Conservation (phyloP, 352 stramenopile genomes). For the Phytophthora lateralis region DNA sequence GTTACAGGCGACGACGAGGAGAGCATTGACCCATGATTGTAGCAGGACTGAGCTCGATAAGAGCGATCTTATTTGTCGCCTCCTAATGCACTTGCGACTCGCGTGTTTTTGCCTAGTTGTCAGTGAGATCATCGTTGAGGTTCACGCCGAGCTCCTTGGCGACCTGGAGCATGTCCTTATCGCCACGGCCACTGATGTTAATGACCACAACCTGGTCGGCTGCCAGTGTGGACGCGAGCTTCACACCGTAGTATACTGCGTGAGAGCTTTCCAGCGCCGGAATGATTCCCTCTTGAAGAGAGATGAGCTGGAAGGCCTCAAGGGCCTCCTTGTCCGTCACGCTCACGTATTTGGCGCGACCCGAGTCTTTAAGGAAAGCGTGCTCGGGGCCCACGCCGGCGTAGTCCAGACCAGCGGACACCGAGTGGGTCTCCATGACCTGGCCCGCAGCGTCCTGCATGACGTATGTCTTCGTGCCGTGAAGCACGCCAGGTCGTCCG, state of each 20-base stretch:
- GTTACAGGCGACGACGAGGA: slow-evolving; percentile 1
- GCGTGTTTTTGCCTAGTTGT: slow-evolving; percentile 42
- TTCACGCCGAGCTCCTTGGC: slow-evolving; percentile 96
- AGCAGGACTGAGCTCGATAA: slow-evolving; percentile 7
- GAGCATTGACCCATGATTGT: slow-evolving; percentile 12
- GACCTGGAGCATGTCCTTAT: slow-evolving; percentile 99
- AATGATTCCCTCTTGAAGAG: slow-evolving; percentile 97
- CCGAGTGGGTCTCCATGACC: slow-evolving; percentile 95
- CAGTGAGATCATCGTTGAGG: slow-evolving; percentile 84
- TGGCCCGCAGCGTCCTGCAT: slow-evolving; percentile 96
- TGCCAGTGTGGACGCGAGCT: slow-evolving; percentile 91
- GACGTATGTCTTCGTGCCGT: slow-evolving; percentile 98
- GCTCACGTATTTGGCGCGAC: slow-evolving; percentile 95
- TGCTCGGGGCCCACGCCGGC: slow-evolving; percentile 97
- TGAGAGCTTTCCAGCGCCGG: slow-evolving; percentile 97
- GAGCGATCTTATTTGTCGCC: slow-evolving; percentile 30
- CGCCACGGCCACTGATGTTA: slow-evolving; percentile 97
- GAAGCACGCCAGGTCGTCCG: slow-evolving; percentile 95
- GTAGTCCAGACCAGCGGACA: slow-evolving; percentile 98
- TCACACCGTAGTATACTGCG: slow-evolving; percentile 94
- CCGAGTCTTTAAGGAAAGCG: slow-evolving; percentile 96
- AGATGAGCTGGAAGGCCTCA: slow-evolving; percentile 96
- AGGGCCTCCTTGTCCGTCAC: slow-evolving; percentile 97
- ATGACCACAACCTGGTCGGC: slow-evolving; percentile 95
- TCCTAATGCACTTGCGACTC: slow-evolving; percentile 22